Conservation (phyloP, 2,329 filamentous ascomycete genomes). For the Arthroderma sp. region DNA sequence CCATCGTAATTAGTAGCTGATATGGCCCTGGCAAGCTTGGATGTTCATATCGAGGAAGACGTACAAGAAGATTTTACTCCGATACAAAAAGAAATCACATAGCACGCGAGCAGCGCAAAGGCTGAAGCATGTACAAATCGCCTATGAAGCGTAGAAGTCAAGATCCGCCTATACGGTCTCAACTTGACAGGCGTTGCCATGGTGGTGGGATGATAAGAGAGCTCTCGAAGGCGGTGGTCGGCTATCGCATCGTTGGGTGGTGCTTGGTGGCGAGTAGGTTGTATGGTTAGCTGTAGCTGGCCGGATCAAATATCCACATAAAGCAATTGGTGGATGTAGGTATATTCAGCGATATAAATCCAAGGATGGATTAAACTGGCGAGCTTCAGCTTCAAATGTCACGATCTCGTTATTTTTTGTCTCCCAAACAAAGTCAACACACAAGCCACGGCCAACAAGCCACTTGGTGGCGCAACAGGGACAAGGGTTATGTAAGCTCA, state of each 20-base stretch:
- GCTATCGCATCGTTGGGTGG: constrained; percentile 8
- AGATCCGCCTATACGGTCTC: constrained; percentile 66
- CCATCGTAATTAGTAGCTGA: neutral
- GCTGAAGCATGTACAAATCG: constrained; percentile 70
- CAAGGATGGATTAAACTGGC: neutral
- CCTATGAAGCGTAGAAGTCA: constrained; percentile 77
- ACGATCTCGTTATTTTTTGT: neutral
- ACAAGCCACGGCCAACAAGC: neutral
- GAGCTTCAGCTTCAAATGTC: neutral
- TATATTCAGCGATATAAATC: neutral
- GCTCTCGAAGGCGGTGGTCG: neutral
- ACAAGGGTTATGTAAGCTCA: too few species aligned
- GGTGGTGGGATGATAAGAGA: constrained; percentile 12
- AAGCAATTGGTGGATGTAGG: neutral
- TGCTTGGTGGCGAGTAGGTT: neutral
- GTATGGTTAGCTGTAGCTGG: neutral
- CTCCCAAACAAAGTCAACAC: neutral
- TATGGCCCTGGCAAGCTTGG: neutral
- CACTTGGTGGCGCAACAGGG: neutral
- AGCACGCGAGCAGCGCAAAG: constrained; percentile 58
- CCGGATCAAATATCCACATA: neutral
- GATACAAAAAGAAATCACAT: constrained; percentile 57
- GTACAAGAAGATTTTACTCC: constrained; percentile 58
- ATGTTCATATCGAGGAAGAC: constrained; percentile 19
- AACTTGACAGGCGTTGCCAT: constrained; percentile 29